Evolutionary conservation across 441 rosid genomes (phyloP).

Genomic region (Bruguiera hainesii): DNA sequence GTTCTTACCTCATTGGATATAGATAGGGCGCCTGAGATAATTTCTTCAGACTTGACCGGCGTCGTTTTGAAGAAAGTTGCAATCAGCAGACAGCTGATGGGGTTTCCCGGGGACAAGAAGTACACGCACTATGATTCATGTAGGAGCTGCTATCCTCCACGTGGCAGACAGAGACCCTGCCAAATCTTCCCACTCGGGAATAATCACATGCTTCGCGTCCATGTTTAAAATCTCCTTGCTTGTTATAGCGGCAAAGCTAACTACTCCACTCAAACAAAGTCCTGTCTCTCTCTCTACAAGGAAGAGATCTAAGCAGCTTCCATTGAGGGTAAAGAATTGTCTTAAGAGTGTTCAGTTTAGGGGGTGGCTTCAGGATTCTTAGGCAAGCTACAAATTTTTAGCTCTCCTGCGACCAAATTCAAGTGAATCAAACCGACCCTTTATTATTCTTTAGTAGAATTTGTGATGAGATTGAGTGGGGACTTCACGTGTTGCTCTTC

Average conservation of each 20-base stretch:
- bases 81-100: conserved; percentile 17
- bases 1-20: not conserved
- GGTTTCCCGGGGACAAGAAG: conserved; percentile 3
- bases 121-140: not conserved
- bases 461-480: conserved; percentile 7
- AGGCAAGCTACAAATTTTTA: not conserved
- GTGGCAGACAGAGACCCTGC: conserved; percentile 14
- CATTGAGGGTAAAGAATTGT: conserved; percentile 47
- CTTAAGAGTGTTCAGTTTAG: not conserved
- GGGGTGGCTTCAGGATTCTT: not conserved
- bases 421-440: not conserved
- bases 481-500: conserved; percentile 6
- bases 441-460: not conserved
- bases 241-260: conserved; percentile 54
- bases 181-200: not conserved
- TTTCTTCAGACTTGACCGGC: not conserved
- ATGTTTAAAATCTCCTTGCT: conserved; percentile 32
- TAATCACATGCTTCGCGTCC: conserved; percentile 19
- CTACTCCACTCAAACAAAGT: not conserved
- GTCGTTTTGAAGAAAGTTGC: not conserved
- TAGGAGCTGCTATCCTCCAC: conserved; percentile 9
- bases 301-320: conserved; percentile 46
- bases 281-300: conserved; percentile 24
- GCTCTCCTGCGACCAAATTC: not conserved
- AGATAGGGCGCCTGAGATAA: not conserved